These are phyloP conservation scores for Sclerotinia sclerotiorum DNA, from an alignment of 2,329 filamentous ascomycete species.

Conservation along the genomic window DNA sequence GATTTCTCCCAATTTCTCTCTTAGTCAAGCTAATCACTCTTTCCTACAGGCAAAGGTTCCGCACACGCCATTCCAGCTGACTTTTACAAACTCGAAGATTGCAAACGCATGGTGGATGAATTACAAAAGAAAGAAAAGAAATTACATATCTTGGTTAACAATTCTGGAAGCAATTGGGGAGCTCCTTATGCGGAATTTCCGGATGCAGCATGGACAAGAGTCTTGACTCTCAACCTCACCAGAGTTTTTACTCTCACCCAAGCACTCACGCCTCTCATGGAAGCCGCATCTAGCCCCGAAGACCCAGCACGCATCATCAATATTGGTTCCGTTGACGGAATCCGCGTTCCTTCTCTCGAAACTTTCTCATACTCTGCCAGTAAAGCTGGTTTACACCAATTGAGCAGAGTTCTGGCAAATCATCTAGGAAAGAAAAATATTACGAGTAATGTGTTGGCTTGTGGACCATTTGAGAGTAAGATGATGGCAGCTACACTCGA, in stretches of 20 bases:
- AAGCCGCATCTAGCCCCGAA: conserved; percentile 47
- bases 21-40: not conserved
- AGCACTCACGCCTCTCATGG: conserved; percentile 61
- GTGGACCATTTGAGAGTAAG: conserved; percentile 68
- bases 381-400: conserved; percentile 64
- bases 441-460: conserved; percentile 68
- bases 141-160: conserved; percentile 65
- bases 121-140: conserved; percentile 52
- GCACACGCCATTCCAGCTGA: conserved; percentile 63
- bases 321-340: conserved; percentile 63
- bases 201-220: conserved; percentile 56
- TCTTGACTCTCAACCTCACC: conserved; percentile 61
- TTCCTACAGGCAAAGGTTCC: conserved; percentile 46
- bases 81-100: conserved; percentile 60
- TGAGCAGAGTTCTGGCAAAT: conserved; percentile 62
- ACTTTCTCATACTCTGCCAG: conserved; percentile 61
- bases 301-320: conserved; percentile 61
- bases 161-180: conserved; percentile 65
- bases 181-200: conserved; percentile 59
- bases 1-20: not conserved
- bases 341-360: conserved; percentile 58
- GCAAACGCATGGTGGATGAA: conserved; percentile 57
- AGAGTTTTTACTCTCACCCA: conserved; percentile 65
- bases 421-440: conserved; percentile 61
- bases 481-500: conserved; percentile 72